These are phyloP conservation scores for Skeletonema grethae DNA, from an alignment of 108 stramenopile genomes.

Conservation along the genomic window DNA sequence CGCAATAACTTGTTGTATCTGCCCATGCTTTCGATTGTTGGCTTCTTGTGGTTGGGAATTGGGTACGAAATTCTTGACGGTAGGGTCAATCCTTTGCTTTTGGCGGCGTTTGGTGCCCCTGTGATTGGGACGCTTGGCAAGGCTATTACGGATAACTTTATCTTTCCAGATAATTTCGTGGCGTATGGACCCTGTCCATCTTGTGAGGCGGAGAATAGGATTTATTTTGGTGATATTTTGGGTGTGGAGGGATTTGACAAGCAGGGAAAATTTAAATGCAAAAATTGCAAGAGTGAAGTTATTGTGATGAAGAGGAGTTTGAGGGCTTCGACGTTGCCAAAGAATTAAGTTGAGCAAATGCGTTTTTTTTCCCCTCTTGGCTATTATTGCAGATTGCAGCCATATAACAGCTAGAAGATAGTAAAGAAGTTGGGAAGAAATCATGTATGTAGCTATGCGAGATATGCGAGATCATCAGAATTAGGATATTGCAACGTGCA, in stretches of 20 bases:
- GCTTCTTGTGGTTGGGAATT: conserved; percentile 58
- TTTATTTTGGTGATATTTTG: conserved; percentile 91
- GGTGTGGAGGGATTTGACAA: conserved; percentile 85
- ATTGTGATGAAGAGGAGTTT: conserved; percentile 73
- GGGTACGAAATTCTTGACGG: conserved; percentile 64
- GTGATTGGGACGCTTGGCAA: conserved; percentile 57
- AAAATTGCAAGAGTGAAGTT: conserved; percentile 76
- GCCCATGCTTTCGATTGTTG: conserved; percentile 59
- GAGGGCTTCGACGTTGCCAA: conserved; percentile 81
- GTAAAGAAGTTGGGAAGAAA: too few relatives aligned
- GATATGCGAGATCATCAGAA: neutral
- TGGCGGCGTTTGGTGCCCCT: conserved; percentile 57
- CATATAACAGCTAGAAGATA: neutral
- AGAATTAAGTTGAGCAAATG: conserved; percentile 16
- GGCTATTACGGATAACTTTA: conserved; percentile 65
- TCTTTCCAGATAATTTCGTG: conserved; percentile 68
- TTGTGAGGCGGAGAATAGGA: conserved; percentile 75
- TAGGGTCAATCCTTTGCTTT: conserved; percentile 71
- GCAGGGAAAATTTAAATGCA: conserved; percentile 69
- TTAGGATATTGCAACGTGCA: neutral
- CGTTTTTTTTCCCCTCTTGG: too few relatives aligned
- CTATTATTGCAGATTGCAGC: neutral
- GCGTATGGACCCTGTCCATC: conserved; percentile 90
- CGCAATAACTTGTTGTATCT: conserved; percentile 83
- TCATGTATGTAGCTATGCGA: neutral